Percentiles rank a stretch among this genome's conserved stretches.
These are phyloP conservation scores for Cicer pinnatifidum DNA, from an alignment of 306 rosid species.

Conservation along the genomic window DNA sequence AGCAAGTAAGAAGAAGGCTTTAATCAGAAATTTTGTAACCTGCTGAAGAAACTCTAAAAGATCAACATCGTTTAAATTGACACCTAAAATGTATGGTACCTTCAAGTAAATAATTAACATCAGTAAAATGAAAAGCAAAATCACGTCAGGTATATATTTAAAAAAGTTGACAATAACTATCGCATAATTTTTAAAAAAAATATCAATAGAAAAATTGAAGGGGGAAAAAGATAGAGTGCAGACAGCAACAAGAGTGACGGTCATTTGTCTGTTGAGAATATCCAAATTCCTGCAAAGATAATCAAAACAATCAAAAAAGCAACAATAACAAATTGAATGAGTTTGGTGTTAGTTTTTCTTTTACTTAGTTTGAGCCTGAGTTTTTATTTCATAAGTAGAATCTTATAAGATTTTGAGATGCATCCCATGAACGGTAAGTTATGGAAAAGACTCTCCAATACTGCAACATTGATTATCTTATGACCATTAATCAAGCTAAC, in stretches of 20 bases:
- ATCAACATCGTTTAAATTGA: conserved; percentile 75
- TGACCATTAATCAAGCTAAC: conserved; percentile 32
- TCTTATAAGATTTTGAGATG: conserved; percentile 8
- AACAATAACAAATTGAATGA: conserved; percentile 7
- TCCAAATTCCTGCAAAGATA: conserved; percentile 73
- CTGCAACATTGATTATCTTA: conserved; percentile 21
- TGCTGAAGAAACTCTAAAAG: conserved; percentile 97
- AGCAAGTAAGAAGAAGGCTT: conserved; percentile 26
- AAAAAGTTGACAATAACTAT: conserved; percentile 20
- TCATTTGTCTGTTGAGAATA: conserved; percentile 66
- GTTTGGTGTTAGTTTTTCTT: conserved; percentile 2
- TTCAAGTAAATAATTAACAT: conserved; percentile 47
- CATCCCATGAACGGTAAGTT: conserved; percentile 15
- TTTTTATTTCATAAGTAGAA: conserved; percentile 12
- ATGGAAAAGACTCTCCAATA: conserved; percentile 11
- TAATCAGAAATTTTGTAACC: conserved; percentile 52
- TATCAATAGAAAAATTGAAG: conserved; percentile 18
- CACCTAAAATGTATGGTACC: conserved; percentile 95
- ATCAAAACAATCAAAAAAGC: conserved; percentile 40
- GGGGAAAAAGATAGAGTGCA: conserved; percentile 19
- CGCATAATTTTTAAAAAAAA: background rate
- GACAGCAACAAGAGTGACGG: conserved; percentile 71
- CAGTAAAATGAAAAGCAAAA: conserved; percentile 36
- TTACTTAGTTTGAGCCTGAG: conserved; percentile 36
- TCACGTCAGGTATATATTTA: conserved; percentile 1